Percentiles rank a stretch among this genome's conserved stretches.
phyloP scores from a whole-genome alignment of 1,139 yeast genomes.

The Pichia sp. region DNA sequence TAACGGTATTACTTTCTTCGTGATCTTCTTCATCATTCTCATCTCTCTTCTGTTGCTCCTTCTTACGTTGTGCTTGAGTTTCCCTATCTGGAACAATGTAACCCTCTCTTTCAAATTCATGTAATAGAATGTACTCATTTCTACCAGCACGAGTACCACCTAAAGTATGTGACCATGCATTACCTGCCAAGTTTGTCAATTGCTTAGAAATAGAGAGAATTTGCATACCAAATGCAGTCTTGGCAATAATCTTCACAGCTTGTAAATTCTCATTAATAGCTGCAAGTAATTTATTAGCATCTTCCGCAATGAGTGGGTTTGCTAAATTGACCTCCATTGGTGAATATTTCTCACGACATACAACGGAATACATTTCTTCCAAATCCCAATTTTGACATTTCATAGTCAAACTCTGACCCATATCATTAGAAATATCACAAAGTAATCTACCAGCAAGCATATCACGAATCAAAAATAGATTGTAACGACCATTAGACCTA shows the following conservation, averaged over 20 bases:
- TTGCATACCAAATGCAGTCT: constrained; percentile 75
- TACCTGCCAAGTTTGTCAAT: constrained; percentile 90
- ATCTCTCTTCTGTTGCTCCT: constrained; percentile 26
- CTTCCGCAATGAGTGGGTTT: constrained; percentile 59
- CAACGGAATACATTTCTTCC: constrained; percentile 80
- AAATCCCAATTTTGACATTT: constrained; percentile 97
- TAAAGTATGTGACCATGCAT: constrained; percentile 93
- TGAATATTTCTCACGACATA: constrained; percentile 53
- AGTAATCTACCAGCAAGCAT: constrained; percentile 79
- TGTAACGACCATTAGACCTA: constrained; percentile 33
- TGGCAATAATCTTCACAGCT: constrained; percentile 68
- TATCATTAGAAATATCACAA: constrained; percentile 90
- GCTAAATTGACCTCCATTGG: constrained; percentile 70
- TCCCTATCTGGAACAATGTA: constrained; percentile 89
- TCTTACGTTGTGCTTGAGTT: constrained; percentile 41
- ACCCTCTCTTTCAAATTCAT: constrained; percentile 78
- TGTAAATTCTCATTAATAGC: constrained; percentile 64
- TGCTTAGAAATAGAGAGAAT: constrained; percentile 86
- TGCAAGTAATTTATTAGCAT: constrained; percentile 58
- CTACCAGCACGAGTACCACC: constrained; percentile 97
- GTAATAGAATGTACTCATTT: constrained; percentile 87
- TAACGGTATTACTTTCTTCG: constrained; percentile 41
- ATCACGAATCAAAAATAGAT: constrained; percentile 52
- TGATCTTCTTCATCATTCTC: constrained; percentile 19
- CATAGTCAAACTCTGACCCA: constrained; percentile 87